Conservation (phyloP, 1,139 yeast species). For the Magnusiomyces suaveolens region DNA sequence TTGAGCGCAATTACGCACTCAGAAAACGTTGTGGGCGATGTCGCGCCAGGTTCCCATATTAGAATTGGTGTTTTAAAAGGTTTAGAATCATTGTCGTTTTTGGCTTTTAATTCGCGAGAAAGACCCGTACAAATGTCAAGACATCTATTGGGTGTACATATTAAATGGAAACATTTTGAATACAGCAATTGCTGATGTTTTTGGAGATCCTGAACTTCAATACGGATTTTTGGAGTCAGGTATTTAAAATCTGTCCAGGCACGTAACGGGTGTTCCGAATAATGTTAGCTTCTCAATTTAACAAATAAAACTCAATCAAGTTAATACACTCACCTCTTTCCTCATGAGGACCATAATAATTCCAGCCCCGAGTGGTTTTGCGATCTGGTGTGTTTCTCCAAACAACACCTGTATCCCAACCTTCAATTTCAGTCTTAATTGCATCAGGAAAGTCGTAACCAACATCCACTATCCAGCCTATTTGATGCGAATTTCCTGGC, state of each 20-base stretch:
- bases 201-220: constrained; percentile 51
- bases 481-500: constrained; percentile 12
- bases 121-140: constrained; percentile 38
- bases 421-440: constrained; percentile 39
- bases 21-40: constrained; percentile 42
- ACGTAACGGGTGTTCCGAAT: background rate
- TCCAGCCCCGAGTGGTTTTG: constrained; percentile 73
- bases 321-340: constrained; percentile 27
- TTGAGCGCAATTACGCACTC: constrained; percentile 38
- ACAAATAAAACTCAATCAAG: background rate
- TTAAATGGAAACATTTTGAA: constrained; percentile 54
- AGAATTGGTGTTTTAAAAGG: constrained; percentile 33
- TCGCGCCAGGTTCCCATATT: constrained; percentile 78
- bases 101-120: constrained; percentile 2
- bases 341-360: constrained; percentile 56
- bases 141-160: constrained; percentile 51
- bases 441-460: constrained; percentile 65
- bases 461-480: constrained; percentile 67
- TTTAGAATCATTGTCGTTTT: constrained; percentile 1
- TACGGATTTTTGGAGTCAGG: constrained; percentile 52
- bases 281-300: background rate
- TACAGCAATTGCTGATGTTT: constrained; percentile 31
- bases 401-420: constrained; percentile 56
- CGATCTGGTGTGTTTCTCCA: constrained; percentile 46
- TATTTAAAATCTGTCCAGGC: constrained; percentile 46